phyloP scores from a whole-genome alignment of 176 grass and related monocot species.

The Guadua angustifolia region DNA sequence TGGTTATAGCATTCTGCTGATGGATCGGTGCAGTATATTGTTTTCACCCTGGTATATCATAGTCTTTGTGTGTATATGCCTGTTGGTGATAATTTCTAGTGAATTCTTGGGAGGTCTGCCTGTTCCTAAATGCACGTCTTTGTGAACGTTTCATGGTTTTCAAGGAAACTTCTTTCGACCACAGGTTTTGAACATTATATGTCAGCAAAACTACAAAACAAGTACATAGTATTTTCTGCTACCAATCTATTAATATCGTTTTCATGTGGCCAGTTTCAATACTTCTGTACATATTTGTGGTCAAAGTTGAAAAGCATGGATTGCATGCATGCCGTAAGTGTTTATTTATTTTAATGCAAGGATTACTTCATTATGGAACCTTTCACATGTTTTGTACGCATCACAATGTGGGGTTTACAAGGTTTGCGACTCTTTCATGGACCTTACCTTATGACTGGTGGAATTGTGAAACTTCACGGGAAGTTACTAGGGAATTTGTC shows the following conservation, averaged over 20 bases:
- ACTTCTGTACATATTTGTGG: conserved; percentile 5
- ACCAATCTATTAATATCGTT: conserved; percentile 8
- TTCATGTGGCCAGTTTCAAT: not conserved
- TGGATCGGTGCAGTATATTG: not conserved
- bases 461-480: not conserved
- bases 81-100: too few species aligned
- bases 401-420: not conserved
- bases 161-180: not conserved
- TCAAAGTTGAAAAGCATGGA: conserved; percentile 20
- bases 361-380: not conserved
- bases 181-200: not conserved
- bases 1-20: not conserved
- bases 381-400: conserved; percentile 1
- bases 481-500: conserved; percentile 3
- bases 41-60: not conserved
- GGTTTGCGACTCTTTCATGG: not conserved
- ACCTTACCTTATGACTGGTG: not conserved
- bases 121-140: too few species aligned
- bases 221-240: not conserved
- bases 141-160: not conserved
- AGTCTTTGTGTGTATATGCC: not conserved
- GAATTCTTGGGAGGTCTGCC: too few species aligned
- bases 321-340: not conserved
- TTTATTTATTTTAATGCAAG: conserved; percentile 1
- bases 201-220: not conserved